A percentile compares a stretch with the other conserved stretches of the same genome.
These are phyloP conservation scores for Stemphylium lycopersici DNA, from an alignment of 2,329 filamentous ascomycete species.

Conservation along the genomic window DNA sequence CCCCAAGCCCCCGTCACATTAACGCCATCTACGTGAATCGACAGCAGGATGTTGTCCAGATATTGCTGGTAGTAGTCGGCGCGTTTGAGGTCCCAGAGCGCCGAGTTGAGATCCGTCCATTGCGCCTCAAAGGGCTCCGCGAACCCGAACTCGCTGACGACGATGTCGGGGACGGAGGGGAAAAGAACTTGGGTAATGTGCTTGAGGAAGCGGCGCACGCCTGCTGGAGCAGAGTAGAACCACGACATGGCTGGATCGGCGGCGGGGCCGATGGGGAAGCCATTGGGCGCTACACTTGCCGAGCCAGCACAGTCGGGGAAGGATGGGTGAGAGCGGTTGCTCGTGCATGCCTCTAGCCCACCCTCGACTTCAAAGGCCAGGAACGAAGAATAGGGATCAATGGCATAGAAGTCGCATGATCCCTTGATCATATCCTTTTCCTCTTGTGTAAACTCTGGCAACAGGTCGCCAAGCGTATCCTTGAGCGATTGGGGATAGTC, in stretches of 20 bases:
- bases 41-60: conserved; percentile 50
- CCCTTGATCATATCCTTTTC: conserved; percentile 53
- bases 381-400: conserved; percentile 47
- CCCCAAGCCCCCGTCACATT: conserved; percentile 53
- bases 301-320: conserved; percentile 53
- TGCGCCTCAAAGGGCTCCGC: conserved; percentile 50
- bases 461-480: conserved; percentile 49
- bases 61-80: conserved; percentile 53
- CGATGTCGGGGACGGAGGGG: conserved; percentile 50
- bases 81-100: conserved; percentile 50
- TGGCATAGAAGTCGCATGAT: conserved; percentile 53
- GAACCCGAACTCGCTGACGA: conserved; percentile 52
- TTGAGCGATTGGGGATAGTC: conserved; percentile 51
- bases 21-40: conserved; percentile 47
- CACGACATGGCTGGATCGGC: conserved; percentile 51
- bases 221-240: conserved; percentile 50
- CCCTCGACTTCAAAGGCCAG: conserved; percentile 40
- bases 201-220: conserved; percentile 51
- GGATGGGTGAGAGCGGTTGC: conserved; percentile 48
- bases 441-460: conserved; percentile 47
- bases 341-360: conserved; percentile 49
- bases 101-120: conserved; percentile 36
- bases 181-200: conserved; percentile 53
- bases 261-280: conserved; percentile 54
- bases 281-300: conserved; percentile 43